A percentile compares a stretch with the other conserved stretches of the same genome.
phyloP scores from a whole-genome alignment of 176 grass and related monocot genomes.

The Melocanna baccifera region DNA sequence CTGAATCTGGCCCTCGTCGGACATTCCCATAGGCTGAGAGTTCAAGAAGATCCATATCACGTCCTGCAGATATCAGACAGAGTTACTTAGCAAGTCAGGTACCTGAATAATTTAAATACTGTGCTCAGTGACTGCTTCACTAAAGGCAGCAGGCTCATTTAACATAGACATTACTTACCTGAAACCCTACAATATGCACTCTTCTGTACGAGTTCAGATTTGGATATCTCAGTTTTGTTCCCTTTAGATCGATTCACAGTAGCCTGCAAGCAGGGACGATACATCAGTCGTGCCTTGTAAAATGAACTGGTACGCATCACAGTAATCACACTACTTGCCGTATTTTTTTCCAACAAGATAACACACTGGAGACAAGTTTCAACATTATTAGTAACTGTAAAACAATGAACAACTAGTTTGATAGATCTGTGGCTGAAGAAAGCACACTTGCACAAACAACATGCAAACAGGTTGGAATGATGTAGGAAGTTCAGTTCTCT shows the following conservation, averaged over 20 bases:
- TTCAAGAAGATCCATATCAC: conserved; percentile 93
- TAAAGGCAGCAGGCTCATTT: not conserved
- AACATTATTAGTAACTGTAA: not conserved
- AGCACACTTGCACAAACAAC: not conserved
- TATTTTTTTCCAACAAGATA: not conserved
- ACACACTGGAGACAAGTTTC: not conserved
- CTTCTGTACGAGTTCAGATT: conserved; percentile 84
- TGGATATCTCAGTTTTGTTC: conserved; percentile 89
- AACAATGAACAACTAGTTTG: not conserved
- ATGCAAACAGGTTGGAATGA: not conserved
- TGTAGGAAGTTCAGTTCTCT: not conserved
- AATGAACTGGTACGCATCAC: not conserved
- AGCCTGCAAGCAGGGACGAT: conserved; percentile 50
- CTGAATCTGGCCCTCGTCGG: conserved; percentile 63
- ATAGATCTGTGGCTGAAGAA: not conserved
- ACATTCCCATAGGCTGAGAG: conserved; percentile 93
- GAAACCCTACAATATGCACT: conserved; percentile 95
- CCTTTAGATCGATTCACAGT: conserved; percentile 92
- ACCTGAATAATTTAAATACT: conserved; percentile 8
- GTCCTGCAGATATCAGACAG: conserved; percentile 51
- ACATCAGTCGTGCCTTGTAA: not conserved
- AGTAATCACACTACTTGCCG: not conserved
- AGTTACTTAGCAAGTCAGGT: conserved; percentile 3
- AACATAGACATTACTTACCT: conserved; percentile 42
- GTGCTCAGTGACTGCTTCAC: not conserved